Percentiles rank a stretch among this genome's conserved stretches.
phyloP scores from a whole-genome alignment of 306 rosid genomes.

The Erythrophleum fordii region DNA sequence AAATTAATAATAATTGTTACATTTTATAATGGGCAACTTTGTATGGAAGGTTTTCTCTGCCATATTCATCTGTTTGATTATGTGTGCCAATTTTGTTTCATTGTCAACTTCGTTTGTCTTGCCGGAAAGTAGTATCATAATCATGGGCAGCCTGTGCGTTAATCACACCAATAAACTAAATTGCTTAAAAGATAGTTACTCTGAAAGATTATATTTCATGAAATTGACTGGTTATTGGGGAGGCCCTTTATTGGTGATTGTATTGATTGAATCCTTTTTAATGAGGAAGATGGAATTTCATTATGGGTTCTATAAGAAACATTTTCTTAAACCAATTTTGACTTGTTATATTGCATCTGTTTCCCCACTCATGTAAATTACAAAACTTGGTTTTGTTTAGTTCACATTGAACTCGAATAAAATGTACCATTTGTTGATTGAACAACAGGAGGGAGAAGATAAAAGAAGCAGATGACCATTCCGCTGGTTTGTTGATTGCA shows the following conservation, averaged over 20 bases:
- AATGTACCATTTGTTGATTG: neutral
- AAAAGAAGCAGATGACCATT: neutral
- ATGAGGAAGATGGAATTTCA: neutral
- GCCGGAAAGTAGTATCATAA: neutral
- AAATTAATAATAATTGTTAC: neutral
- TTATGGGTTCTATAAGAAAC: neutral
- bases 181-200: neutral
- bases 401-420: neutral
- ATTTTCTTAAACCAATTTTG: neutral
- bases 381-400: neutral
- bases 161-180: neutral
- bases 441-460: neutral
- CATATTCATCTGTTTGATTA: neutral
- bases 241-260: neutral
- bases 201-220: neutral
- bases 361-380: neutral
- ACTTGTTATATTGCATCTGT: neutral
- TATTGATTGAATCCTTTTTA: conserved; percentile 9
- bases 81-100: neutral
- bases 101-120: neutral
- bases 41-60: neutral
- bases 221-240: neutral
- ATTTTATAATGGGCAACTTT: neutral
- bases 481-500: conserved; percentile 1
- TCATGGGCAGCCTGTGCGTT: conserved; percentile 8